Evolutionary conservation across 345 rosid genomes (phyloP), one percentile per base, ranked within the genome.

Genomic region (Eucalyptus pauciflora): DNA sequence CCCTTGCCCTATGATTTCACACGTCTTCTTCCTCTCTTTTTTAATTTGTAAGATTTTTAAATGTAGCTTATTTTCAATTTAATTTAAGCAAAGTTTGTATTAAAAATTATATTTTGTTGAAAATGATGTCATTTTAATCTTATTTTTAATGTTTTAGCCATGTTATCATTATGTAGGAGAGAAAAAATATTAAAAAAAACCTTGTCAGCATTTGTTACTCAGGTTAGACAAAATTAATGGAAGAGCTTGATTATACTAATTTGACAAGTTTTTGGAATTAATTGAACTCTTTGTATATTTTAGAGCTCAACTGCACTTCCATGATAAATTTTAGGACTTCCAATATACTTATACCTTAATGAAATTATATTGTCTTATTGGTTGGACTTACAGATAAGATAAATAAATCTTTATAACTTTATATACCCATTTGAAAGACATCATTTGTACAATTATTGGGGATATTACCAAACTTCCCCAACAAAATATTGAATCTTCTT

Each of bases 231-330:
- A 56, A 56, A 25, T 56, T 56, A 56, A 56, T 2, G 2, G 2
- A 56, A 56, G 62, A 56, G 20, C 29, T 56, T 22, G 3, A 56
- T 24, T 24, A 56, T 1, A 56, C 29, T 22, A 56, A 56, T 10
- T 56, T 56, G 29, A 56, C 3, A 56, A 56, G 13, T 24, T 56
- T 56, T 56, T 22, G 62, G 2, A 56, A 24, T 56, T 56, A 24
- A 56, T 24, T 56, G 62, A 1, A 56, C 29, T 56, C 29, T 56
- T 56, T 56, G 29, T 56, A 1, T 22, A 22, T 56, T 56, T 56
- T 56, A 24, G 0, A 22, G 0, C 0, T 24, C 62, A 56, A 56
- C 1, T 24, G 2, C 13, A 56, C 62, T 56, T 56, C 5, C 62
- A 0, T 22, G 13, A 56, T 25, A 56, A 56, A 24, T 10, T 1